Conservation (phyloP, 805 yeast genomes). For the Ogataea allantospora region DNA sequence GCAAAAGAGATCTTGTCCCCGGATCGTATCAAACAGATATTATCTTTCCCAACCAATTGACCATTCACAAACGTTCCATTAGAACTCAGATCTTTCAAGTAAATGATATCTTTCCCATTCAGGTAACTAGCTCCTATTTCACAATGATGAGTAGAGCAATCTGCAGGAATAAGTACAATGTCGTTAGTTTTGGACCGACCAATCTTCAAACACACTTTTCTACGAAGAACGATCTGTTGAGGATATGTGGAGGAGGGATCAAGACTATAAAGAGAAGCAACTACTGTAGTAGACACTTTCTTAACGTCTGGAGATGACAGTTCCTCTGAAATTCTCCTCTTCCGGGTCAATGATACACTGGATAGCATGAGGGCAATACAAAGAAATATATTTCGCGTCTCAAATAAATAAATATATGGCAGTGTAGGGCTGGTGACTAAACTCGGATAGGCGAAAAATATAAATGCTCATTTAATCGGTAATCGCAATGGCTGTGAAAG, state of each 20-base stretch:
- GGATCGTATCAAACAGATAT: slow-evolving; percentile 49
- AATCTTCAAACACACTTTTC: slow-evolving; percentile 18
- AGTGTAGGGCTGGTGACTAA: neutral
- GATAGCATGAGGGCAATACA: slow-evolving; percentile 8
- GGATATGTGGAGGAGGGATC: slow-evolving; percentile 13
- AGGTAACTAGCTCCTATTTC: slow-evolving; percentile 44
- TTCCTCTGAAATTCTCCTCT: slow-evolving; percentile 12
- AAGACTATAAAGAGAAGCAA: slow-evolving; percentile 17
- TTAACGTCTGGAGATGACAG: slow-evolving; percentile 8
- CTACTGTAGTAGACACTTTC: slow-evolving; percentile 1
- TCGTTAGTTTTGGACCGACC: slow-evolving; percentile 49
- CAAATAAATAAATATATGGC: slow-evolving; percentile 6
- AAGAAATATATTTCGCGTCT: slow-evolving; percentile 6
- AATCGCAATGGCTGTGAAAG: slow-evolving; percentile 72
- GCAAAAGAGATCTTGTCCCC: slow-evolving; percentile 66
- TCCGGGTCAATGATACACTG: slow-evolving; percentile 14
- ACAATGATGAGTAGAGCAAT: slow-evolving; percentile 68
- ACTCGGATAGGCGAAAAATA: slow-evolving; percentile 1
- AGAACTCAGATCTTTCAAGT: slow-evolving; percentile 55
- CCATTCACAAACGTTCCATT: slow-evolving; percentile 72
- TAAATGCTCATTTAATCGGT: neutral
- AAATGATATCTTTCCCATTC: slow-evolving; percentile 38
- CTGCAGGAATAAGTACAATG: slow-evolving; percentile 41
- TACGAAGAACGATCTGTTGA: slow-evolving; percentile 14
- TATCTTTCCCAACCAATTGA: slow-evolving; percentile 46